Conservation (phyloP, 1,284 basidiomycete genomes). For the Ceratobasidium sp. region DNA sequence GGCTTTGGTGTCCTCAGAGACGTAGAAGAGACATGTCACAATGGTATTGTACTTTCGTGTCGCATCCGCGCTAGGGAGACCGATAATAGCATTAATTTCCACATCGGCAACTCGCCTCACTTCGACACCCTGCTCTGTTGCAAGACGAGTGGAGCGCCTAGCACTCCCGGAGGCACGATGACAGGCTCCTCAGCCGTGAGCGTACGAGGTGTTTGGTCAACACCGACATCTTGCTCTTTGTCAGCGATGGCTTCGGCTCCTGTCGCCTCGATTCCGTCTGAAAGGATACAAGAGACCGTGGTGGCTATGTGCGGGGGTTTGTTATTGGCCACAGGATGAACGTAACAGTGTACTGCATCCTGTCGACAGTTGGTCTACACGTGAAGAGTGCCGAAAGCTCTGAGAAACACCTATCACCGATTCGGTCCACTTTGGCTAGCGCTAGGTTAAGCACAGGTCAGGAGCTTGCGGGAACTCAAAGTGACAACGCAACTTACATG, state of each 20-base stretch:
- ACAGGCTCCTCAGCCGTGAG: slow-evolving; percentile 18
- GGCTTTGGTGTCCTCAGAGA: slow-evolving; percentile 5
- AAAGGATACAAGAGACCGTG: slow-evolving; percentile 8
- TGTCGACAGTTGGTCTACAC: slow-evolving; percentile 8
- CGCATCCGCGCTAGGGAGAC: slow-evolving; percentile 68
- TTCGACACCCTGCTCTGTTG: slow-evolving; percentile 64
- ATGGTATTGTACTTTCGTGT: slow-evolving; percentile 60
- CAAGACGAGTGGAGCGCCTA: slow-evolving; percentile 63
- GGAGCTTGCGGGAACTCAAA: background rate
- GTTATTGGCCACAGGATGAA: slow-evolving; percentile 16
- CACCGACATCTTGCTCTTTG: slow-evolving; percentile 1
- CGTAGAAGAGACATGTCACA: slow-evolving; percentile 2
- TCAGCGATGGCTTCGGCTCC: slow-evolving; percentile 15
- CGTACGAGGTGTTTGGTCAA: slow-evolving; percentile 7
- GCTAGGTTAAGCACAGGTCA: background rate
- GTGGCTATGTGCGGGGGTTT: slow-evolving; percentile 21
- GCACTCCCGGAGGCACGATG: slow-evolving; percentile 13
- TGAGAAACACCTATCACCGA: too few species aligned
- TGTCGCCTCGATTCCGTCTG: slow-evolving; percentile 22
- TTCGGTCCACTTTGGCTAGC: slow-evolving; percentile 20
- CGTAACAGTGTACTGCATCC: slow-evolving; percentile 17
- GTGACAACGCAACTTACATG: background rate
- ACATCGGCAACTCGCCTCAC: slow-evolving; percentile 58
- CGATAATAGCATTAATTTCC: slow-evolving; percentile 51
- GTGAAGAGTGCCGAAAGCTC: background rate